These are phyloP conservation scores for Globisporangium solare DNA, from an alignment of 352 stramenopile genomes.

Conservation along the genomic window DNA sequence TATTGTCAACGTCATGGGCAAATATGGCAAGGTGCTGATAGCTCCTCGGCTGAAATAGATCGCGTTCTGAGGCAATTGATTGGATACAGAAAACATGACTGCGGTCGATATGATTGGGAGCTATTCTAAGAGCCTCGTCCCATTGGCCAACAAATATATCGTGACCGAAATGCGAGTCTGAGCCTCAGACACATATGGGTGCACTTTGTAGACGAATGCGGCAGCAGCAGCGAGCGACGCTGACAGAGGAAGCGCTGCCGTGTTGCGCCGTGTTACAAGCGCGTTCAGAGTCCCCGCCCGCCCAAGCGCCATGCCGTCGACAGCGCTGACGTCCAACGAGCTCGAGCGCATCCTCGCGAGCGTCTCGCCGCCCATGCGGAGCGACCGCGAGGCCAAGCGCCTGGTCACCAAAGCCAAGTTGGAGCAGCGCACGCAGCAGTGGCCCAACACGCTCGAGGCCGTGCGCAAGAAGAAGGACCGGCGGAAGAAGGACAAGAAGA, in stretches of 20 bases:
- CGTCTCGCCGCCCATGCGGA: conserved; percentile 59
- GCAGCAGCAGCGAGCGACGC: too few species aligned
- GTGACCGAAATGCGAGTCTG: too few species aligned
- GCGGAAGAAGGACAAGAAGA: conserved; percentile 88
- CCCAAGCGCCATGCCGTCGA: conserved; percentile 24
- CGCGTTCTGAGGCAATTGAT: conserved; percentile 5
- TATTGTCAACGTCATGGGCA: too few species aligned
- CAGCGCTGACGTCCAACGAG: conserved; percentile 52
- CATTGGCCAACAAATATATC: conserved; percentile 5
- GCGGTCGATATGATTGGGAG: neutral
- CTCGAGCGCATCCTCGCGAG: conserved; percentile 69
- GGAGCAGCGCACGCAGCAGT: conserved; percentile 75
- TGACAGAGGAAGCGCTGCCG: neutral
- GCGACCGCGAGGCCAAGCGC: conserved; percentile 59
- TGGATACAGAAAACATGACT: neutral
- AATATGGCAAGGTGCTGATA: too few species aligned
- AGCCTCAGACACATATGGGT: too few species aligned
- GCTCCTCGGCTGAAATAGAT: conserved; percentile 6
- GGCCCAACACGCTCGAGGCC: conserved; percentile 91
- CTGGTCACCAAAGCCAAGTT: conserved; percentile 70
- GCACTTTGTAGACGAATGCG: too few species aligned
- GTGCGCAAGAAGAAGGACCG: conserved; percentile 87
- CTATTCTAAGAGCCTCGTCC: neutral
- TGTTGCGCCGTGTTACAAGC: too few species aligned
- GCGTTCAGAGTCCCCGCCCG: neutral